These are phyloP conservation scores for Piper betle DNA, from an alignment of 164 flowering plant species.

Conservation along the genomic window DNA sequence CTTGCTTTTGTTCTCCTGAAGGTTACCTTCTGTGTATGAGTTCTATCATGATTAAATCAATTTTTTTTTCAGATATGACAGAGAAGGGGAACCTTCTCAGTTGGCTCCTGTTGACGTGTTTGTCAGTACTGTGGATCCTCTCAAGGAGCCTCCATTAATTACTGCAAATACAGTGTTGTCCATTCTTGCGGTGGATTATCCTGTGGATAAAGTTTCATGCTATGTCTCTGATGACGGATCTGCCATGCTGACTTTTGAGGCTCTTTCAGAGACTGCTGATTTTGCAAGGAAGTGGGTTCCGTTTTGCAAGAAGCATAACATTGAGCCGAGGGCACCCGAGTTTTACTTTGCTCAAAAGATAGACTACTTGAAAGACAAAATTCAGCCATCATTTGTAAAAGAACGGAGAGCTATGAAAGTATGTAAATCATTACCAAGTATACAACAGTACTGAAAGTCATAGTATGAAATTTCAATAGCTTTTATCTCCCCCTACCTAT, in stretches of 20 bases:
- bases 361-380: slow-evolving; percentile 90
- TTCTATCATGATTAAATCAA: background rate
- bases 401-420: slow-evolving; percentile 97
- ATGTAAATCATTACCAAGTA: background rate
- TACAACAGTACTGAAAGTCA: background rate
- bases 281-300: slow-evolving; percentile 99
- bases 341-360: slow-evolving; percentile 92
- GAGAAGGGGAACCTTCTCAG: slow-evolving; percentile 93
- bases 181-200: slow-evolving; percentile 94
- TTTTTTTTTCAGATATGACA: slow-evolving; percentile 46
- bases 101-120: slow-evolving; percentile 86
- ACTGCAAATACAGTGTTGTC: slow-evolving; percentile 97
- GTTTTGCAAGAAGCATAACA: slow-evolving; percentile 86
- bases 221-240: slow-evolving; percentile 99
- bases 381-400: slow-evolving; percentile 95
- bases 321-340: slow-evolving; percentile 98
- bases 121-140: slow-evolving; percentile 98
- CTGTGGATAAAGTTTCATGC: slow-evolving; percentile 95
- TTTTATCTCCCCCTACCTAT: background rate
- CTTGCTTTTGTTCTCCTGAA: background rate
- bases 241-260: slow-evolving; percentile 93
- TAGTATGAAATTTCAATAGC: background rate
- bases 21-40: background rate
- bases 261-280: slow-evolving; percentile 90
- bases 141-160: slow-evolving; percentile 92